Percentiles rank a stretch among this genome's conserved stretches.
These are phyloP conservation scores for Kazachstania psychrophila DNA, from an alignment of 805 yeast genomes.

Conservation along the genomic window DNA sequence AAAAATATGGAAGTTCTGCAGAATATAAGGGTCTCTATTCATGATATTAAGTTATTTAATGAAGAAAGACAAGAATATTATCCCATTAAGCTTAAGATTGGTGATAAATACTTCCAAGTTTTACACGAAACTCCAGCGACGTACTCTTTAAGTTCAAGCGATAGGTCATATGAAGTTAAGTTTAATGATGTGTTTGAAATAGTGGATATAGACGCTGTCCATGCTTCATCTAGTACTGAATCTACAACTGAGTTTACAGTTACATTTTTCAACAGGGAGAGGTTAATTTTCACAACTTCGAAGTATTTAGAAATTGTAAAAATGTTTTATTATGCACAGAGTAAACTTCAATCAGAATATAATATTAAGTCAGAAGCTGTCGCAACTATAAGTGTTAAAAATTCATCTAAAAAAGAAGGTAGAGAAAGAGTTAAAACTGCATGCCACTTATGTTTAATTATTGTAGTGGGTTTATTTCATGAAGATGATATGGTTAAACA, in stretches of 20 bases:
- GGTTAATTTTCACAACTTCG: slow-evolving; percentile 34
- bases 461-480: slow-evolving; percentile 56
- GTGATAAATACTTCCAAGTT: slow-evolving; percentile 55
- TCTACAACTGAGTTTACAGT: slow-evolving; percentile 42
- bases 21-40: slow-evolving; percentile 41
- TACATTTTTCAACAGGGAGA: slow-evolving; percentile 27
- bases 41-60: slow-evolving; percentile 44
- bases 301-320: slow-evolving; percentile 56
- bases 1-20: slow-evolving; percentile 32
- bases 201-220: slow-evolving; percentile 32
- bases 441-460: slow-evolving; percentile 53
- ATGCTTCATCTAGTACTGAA: slow-evolving; percentile 34
- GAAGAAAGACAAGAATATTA: slow-evolving; percentile 37
- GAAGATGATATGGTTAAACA: slow-evolving; percentile 47
- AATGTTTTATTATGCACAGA: slow-evolving; percentile 54
- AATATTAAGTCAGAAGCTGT: slow-evolving; percentile 8
- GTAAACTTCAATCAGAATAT: slow-evolving; percentile 35
- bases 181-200: slow-evolving; percentile 36
- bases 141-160: slow-evolving; percentile 23
- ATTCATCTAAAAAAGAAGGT: slow-evolving; percentile 14
- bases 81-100: slow-evolving; percentile 55
- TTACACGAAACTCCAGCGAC: slow-evolving; percentile 34
- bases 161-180: slow-evolving; percentile 28
- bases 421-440: slow-evolving; percentile 33
- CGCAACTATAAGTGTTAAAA: slow-evolving; percentile 2